phyloP scores from a whole-genome alignment of 2,329 filamentous ascomycete species.

The Phaeomoniella chlamydospora region DNA sequence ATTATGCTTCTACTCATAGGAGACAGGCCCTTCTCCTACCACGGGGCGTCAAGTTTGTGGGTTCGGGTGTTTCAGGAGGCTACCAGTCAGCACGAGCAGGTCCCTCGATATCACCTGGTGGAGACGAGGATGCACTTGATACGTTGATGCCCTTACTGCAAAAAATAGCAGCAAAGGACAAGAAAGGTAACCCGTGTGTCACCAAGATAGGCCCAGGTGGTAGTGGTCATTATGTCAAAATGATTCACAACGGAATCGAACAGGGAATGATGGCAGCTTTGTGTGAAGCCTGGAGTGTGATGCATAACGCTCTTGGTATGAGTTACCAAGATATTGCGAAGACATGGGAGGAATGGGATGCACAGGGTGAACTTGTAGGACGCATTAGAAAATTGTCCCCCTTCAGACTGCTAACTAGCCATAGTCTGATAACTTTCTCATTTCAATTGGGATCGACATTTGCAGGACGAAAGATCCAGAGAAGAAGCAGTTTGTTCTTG shows the following conservation, averaged over 20 bases:
- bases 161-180: constrained; percentile 48
- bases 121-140: constrained; percentile 41
- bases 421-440: constrained; percentile 39
- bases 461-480: constrained; percentile 31
- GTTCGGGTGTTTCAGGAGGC: constrained; percentile 54
- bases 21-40: constrained; percentile 42
- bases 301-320: constrained; percentile 44
- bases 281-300: constrained; percentile 50
- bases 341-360: constrained; percentile 47
- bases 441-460: constrained; percentile 49
- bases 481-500: constrained; percentile 37
- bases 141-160: constrained; percentile 46
- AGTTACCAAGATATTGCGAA: constrained; percentile 45
- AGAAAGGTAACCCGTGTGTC: constrained; percentile 44
- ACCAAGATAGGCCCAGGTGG: constrained; percentile 46
- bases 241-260: constrained; percentile 63
- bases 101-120: constrained; percentile 53
- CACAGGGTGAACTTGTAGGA: constrained; percentile 36
- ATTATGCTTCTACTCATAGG: constrained; percentile 49
- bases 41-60: constrained; percentile 50
- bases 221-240: constrained; percentile 59
- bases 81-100: constrained; percentile 54
- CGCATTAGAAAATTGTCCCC: no score
- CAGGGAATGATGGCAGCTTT: constrained; percentile 54
- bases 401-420: constrained; percentile 1